Percentiles rank a stretch among this genome's conserved stretches.
phyloP scores from a whole-genome alignment of 2,329 filamentous ascomycete genomes.

The Zasmidium angulare region DNA sequence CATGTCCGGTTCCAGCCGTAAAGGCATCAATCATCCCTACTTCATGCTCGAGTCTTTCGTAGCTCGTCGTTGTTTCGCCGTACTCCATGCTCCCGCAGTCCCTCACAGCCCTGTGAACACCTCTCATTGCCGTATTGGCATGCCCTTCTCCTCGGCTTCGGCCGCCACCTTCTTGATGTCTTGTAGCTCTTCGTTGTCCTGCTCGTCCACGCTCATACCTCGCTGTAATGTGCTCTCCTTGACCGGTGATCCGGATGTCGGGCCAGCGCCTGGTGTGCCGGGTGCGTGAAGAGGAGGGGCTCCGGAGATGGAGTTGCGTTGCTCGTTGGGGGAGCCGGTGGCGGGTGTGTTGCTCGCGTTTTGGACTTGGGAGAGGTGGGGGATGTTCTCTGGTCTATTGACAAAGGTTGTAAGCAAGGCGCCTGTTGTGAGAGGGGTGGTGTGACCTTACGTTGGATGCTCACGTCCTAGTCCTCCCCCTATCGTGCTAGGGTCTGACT shows the following conservation, averaged over 20 bases:
- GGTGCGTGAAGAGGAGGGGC: constrained; percentile 17
- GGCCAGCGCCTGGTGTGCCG: constrained; percentile 29
- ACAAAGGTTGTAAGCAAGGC: constrained; percentile 6
- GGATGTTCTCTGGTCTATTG: constrained; percentile 38
- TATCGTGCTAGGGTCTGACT: constrained; percentile 74
- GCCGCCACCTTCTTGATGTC: neutral
- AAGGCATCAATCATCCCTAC: no score
- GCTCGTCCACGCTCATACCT: constrained; percentile 70
- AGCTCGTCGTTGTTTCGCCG: neutral
- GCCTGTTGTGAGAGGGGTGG: constrained; percentile 49
- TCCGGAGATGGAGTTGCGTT: constrained; percentile 25
- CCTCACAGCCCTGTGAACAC: neutral
- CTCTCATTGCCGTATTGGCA: constrained; percentile 11
- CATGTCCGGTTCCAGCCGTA: no score
- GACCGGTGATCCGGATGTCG: constrained; percentile 71
- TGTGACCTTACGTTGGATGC: constrained; percentile 75
- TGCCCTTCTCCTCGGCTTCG: constrained; percentile 1
- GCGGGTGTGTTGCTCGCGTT: constrained; percentile 8
- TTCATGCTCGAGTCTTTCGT: no score
- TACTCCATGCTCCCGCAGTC: neutral
- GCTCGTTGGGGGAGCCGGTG: constrained; percentile 17
- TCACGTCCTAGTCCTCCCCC: constrained; percentile 91
- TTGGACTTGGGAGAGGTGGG: constrained; percentile 36
- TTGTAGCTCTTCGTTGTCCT: constrained; percentile 36
- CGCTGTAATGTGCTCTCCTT: constrained; percentile 87